Conservation (phyloP, 139 green algal genomes). For the Trebouxia sp. region DNA sequence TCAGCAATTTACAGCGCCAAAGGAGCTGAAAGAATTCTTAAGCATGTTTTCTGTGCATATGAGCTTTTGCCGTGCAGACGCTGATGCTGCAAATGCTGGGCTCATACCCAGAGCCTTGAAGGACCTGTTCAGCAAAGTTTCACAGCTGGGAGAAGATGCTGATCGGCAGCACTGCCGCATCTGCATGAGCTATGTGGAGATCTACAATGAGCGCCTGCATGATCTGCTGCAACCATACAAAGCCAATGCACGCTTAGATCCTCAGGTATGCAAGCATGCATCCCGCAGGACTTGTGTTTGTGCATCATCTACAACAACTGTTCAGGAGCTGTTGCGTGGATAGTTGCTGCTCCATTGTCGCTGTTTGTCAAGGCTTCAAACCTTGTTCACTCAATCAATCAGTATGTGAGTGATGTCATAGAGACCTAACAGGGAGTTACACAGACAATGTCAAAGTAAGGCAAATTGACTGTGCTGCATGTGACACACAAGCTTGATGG, state of each 20-base stretch:
- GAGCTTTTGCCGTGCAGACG: background rate
- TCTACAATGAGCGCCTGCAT: conserved; percentile 75
- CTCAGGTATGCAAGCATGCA: background rate
- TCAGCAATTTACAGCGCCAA: too few species aligned
- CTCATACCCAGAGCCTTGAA: conserved; percentile 61
- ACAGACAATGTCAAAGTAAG: too few species aligned
- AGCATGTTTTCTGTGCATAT: too few species aligned
- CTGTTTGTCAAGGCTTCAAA: too few species aligned
- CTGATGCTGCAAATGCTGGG: conserved; percentile 35
- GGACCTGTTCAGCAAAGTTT: conserved; percentile 52
- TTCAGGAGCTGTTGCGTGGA: too few species aligned
- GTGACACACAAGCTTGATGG: background rate
- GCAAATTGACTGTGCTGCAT: too few species aligned
- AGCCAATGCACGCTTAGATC: conserved; percentile 7
- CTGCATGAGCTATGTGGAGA: conserved; percentile 65
- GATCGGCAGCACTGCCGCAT: conserved; percentile 33
- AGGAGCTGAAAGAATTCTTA: too few species aligned
- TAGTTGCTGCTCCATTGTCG: too few species aligned
- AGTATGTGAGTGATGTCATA: too few species aligned
- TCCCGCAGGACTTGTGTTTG: background rate
- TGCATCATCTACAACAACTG: too few species aligned
- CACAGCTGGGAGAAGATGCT: conserved; percentile 25
- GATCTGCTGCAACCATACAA: conserved; percentile 79
- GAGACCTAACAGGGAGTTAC: too few species aligned
- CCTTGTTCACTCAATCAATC: too few species aligned